A percentile compares a stretch with the other conserved stretches of the same genome.
Evolutionary conservation across 2,329 filamentous ascomycete species (phyloP).

Genomic region (Fusarium proliferatum): DNA sequence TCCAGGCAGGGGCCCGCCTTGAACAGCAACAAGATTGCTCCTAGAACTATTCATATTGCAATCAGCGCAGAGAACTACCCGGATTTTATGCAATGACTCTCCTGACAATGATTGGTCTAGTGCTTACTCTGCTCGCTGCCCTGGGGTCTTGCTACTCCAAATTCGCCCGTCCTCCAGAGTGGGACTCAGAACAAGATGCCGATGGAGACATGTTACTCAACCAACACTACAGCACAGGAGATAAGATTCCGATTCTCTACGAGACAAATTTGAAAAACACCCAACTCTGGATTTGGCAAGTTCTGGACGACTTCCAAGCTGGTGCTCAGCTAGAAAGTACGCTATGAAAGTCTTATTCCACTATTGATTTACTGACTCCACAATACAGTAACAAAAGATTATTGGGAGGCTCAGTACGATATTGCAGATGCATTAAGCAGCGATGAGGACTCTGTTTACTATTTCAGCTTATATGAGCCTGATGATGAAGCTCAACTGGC

Average conservation of each 20-base stretch:
- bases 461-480: not conserved
- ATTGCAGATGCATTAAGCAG: accelerated
- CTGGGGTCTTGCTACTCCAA: not conserved
- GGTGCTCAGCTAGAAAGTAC: not conserved
- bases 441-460: not conserved
- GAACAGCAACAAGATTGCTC: not conserved
- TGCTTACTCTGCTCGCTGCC: not conserved
- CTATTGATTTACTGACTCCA: not conserved
- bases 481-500: not conserved
- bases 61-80: not conserved
- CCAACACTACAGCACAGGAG: not conserved
- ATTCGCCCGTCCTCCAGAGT: not conserved
- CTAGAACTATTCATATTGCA: not conserved
- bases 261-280: not conserved
- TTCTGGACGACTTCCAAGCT: not conserved
- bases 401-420: not conserved
- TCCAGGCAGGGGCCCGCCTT: not conserved
- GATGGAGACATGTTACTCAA: not conserved
- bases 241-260: not conserved
- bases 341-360: not conserved
- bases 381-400: not conserved
- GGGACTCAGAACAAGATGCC: not conserved
- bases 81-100: not conserved
- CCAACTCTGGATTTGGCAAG: not conserved
- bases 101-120: not conserved